Base-by-base conservation (phyloP, 2,329 filamentous ascomycete genomes). In the Pseudogymnoascus sp. region DNA sequence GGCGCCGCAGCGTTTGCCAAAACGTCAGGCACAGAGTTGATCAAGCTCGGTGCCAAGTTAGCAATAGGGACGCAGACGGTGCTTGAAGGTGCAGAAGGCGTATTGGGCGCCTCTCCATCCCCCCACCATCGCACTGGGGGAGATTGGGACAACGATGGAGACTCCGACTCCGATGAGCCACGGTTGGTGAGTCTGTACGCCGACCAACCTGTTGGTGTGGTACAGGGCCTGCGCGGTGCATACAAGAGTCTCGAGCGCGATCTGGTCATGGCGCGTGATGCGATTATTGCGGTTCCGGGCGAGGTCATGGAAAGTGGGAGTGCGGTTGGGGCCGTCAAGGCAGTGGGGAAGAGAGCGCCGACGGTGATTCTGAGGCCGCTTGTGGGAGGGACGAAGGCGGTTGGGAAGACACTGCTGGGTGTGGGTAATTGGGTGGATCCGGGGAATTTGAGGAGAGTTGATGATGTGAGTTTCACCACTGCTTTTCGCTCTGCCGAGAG, bases 61-160 rank as follows among this genome's bases (percentile, higher is more conserved):
- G 93, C 93, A 0, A 90, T 97, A 58, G 94, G 94, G 35, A 96
- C 95, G 2, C 94, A 97, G 70, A 94, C 89, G n/a, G 85, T 92
- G 14, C 82, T 99, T 1, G 89, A 96, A 70, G 89, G 89, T 15
- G 91, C 92, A 0, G 95, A 99, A 73, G 89, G 84, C 15, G 80
- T 97, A 64, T 80, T 97, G 38, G 37, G 66, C 68, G 14, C 72
- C 71, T 18, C 74, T 74, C 28, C 25, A 33, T 12, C 47, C 9
- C 25, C 8, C 1, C 47, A 12, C 3, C 28, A 53, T 28, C 60
- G 66, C 37, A 74, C 74, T 12, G 82, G 78, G 74, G 76, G 78
- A 22, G 75, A 76, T 25, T 58, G 57, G 57, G 73, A 78, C 59
- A 86, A 87, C 8, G 84, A 84, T 1, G 83, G 84, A 2, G 82